Evolutionary conservation across 23 red algal genomes (phyloP), one percentile per base, ranked within the genome.

Genomic region (Chondrus crispus): DNA sequence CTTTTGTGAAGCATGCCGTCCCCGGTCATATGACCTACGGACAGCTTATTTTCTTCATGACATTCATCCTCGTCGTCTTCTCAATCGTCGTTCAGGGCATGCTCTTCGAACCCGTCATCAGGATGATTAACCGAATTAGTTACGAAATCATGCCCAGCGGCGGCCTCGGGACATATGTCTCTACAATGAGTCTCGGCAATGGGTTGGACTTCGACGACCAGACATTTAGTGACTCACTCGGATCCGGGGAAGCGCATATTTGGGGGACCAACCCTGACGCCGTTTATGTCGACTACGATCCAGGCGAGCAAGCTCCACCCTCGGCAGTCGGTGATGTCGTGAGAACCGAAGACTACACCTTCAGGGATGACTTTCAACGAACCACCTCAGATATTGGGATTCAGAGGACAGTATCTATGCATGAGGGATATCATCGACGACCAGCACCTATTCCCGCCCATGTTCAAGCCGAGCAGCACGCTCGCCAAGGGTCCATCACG

Each of bases 41-140:
- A 48, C 88, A 93, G 36, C 62, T 98, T 36, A 91, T 98, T 39
- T 98, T 98, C 84, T 80, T 96, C 68, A 92, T 98, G 88, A 96
- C 94, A 1, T 98, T 95, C 82, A 91, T 82, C 51, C 63, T 95
- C 18, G 97, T 98, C 29, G 94, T 96, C 47, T 98, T 91, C 71
- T 96, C 94, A 46, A 95, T 96, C 62, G 62, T 94, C 16, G 97
- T 92, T 12, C 97, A 98, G 73, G 97, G 96, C 26, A 86, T 98
- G 69, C 62, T 96, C 18, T 98, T 98, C 73, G 97, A 96, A 51
- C 88, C 94, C 18, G 94, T 95, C 32, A 78, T 94, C 62, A 85
- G 73, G 29, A 85, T 94, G 68, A 94, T 94, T 50, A 87, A 94
- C 73, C 46, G 82, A 37, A 58, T 94, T 4, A 94, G 91, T 50